Base-by-base conservation (phyloP, 306 rosid genomes). In the Urtica urens region DNA sequence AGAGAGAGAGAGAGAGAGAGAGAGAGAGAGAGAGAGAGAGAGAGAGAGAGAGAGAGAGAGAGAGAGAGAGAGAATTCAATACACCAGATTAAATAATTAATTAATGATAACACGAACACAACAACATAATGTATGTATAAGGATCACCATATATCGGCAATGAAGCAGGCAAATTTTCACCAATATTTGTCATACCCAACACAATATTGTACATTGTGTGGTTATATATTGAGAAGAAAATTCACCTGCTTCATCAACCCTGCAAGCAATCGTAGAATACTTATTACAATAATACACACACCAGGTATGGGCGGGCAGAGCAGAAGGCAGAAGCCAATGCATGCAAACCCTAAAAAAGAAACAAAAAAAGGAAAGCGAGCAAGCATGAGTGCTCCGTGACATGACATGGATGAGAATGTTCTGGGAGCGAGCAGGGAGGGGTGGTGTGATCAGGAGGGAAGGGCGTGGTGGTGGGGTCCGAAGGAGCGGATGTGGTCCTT, bases 141-240 rank as follows among this genome's bases (percentile, higher is more conserved):
- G 51, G 77, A 63, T 67, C 62, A 60, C 80, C 69, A 54, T 60
- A 22, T 8, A 31, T 35, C 40, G 62, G 80, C 37, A 74, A 81
- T 84, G 97, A 88, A 88, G 97, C 71, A 46, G 77, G 82, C 34
- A 72, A 88, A 77, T 88, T 88, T 84, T 78, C 93, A 64, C 78
- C 85, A 58, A 62, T 52, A 51, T 49, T 9, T 35, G 4, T 12
- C n/a, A n/a, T n/a, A n/a, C 49, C 55, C 28, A 48, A 37, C 59
- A 50, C 51, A 15, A 23, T 33, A 8, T 43, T 49, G n/a, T n/a
- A n/a, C n/a, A n/a, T n/a, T 60, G 61, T 57, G 23, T 46, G 49
- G 45, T 52, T 33, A 54, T n/a, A 14, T 26, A 40, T 39, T 40
- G 69, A 42, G 61, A 78, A 84, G 26, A 83, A 79, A 90, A 90